Evolutionary conservation across 257 asterid genomes (phyloP).

Genomic region (Lycium ferocissimum): DNA sequence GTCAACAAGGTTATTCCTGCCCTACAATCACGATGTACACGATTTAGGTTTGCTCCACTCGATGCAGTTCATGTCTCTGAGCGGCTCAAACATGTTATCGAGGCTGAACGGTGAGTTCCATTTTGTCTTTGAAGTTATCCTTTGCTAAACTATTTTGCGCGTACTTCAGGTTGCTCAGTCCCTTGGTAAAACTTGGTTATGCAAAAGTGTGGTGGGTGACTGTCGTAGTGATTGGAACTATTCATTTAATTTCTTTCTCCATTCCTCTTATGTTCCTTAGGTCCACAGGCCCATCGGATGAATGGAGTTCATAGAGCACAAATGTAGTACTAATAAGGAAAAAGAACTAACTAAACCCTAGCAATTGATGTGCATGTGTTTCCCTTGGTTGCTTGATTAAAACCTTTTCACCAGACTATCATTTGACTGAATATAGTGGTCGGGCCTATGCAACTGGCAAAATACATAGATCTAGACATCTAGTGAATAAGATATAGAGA

Average conservation of each 20-base stretch:
- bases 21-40: slow-evolving; percentile 95
- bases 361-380: slow-evolving; percentile 21
- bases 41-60: slow-evolving; percentile 98
- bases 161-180: neutral
- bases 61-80: slow-evolving; percentile 76
- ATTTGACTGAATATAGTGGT: neutral
- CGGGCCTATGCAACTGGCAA: neutral
- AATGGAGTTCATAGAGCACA: slow-evolving; percentile 5
- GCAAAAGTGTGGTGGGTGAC: slow-evolving; percentile 20
- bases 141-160: neutral
- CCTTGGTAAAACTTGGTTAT: neutral
- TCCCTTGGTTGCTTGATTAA: neutral
- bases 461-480: slow-evolving; percentile 1
- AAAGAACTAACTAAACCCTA: neutral
- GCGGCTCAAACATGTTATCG: slow-evolving; percentile 86
- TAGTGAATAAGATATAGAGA: neutral
- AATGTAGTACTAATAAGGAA: neutral
- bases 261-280: neutral
- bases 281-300: neutral
- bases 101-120: slow-evolving; percentile 73
- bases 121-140: slow-evolving; percentile 2
- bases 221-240: neutral
- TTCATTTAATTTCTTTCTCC: neutral
- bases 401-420: slow-evolving; percentile 1
- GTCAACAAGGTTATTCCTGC: slow-evolving; percentile 97